A percentile compares a stretch with the other conserved stretches of the same genome.
Evolutionary conservation across 805 yeast genomes (phyloP).

Genomic region (Nakazawaea sp.): DNA sequence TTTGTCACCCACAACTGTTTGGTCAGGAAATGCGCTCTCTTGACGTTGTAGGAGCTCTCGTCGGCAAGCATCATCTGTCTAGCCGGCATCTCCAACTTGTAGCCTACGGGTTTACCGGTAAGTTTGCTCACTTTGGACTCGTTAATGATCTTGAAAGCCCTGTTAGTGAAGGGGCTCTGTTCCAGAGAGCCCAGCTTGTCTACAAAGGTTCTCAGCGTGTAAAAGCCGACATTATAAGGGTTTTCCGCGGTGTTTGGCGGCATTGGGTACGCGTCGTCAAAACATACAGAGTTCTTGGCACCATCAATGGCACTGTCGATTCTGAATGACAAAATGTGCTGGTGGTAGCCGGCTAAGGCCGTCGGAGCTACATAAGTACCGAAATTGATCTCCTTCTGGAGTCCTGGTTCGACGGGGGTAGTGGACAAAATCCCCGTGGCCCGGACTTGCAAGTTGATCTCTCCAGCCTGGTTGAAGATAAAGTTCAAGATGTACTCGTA

Average conservation of each 20-base stretch:
- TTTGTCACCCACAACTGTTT: slow-evolving; percentile 80
- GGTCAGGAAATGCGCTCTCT: slow-evolving; percentile 71
- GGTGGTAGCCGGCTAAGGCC: slow-evolving; percentile 80
- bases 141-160: slow-evolving; percentile 70
- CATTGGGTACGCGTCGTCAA: slow-evolving; percentile 62
- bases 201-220: slow-evolving; percentile 52
- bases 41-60: slow-evolving; percentile 53
- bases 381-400: slow-evolving; percentile 51
- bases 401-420: slow-evolving; percentile 70
- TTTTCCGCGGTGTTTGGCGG: slow-evolving; percentile 46
- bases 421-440: slow-evolving; percentile 86
- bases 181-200: slow-evolving; percentile 69
- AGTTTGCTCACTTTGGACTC: slow-evolving; percentile 65
- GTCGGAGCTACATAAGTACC: slow-evolving; percentile 77
- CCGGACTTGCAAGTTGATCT: slow-evolving; percentile 69
- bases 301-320: slow-evolving; percentile 82
- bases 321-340: slow-evolving; percentile 73
- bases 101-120: slow-evolving; percentile 68
- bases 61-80: slow-evolving; percentile 69
- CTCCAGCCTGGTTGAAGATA: slow-evolving; percentile 72
- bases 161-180: slow-evolving; percentile 68
- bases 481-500: slow-evolving; percentile 73
- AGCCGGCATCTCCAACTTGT: slow-evolving; percentile 69
- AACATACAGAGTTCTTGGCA: slow-evolving; percentile 65
- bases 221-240: slow-evolving; percentile 67